These are phyloP conservation scores for Camelina neglecta DNA, from an alignment of 345 rosid genomes.

Conservation along the genomic window DNA sequence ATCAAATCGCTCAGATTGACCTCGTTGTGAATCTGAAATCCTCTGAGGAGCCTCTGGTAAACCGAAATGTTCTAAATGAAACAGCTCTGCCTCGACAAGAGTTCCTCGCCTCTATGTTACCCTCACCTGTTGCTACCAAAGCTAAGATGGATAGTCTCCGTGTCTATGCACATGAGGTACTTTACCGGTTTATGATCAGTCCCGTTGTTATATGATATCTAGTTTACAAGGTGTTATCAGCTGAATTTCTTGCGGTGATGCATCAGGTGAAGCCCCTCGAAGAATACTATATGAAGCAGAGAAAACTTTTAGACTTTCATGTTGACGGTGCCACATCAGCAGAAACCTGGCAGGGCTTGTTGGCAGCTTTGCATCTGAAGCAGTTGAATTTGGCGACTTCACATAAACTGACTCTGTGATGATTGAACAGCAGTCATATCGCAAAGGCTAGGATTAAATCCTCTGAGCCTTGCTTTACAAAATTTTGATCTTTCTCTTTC, in stretches of 20 bases:
- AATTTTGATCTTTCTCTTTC: slow-evolving; percentile 42
- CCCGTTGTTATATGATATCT: slow-evolving; percentile 1
- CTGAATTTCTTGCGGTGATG: slow-evolving; percentile 8
- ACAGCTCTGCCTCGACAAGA: slow-evolving; percentile 44
- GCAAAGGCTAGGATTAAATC: slow-evolving; percentile 1
- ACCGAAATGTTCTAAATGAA: slow-evolving; percentile 43
- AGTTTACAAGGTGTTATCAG: background rate
- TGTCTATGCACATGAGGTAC: slow-evolving; percentile 66
- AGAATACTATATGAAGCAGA: slow-evolving; percentile 80
- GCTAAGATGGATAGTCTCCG: slow-evolving; percentile 54
- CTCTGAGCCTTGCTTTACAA: slow-evolving; percentile 37
- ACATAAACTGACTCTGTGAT: slow-evolving; percentile 60
- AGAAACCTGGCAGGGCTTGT: slow-evolving; percentile 86
- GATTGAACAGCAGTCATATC: background rate
- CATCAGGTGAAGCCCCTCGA: slow-evolving; percentile 75
- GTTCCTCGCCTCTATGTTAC: slow-evolving; percentile 41
- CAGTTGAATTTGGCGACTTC: slow-evolving; percentile 56
- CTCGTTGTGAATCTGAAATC: slow-evolving; percentile 83
- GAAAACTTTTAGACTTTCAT: slow-evolving; percentile 78
- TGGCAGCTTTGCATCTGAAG: slow-evolving; percentile 81
- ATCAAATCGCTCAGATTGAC: slow-evolving; percentile 78
- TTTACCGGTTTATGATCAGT: background rate
- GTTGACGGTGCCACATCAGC: slow-evolving; percentile 62
- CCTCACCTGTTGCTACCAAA: slow-evolving; percentile 47
- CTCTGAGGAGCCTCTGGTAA: slow-evolving; percentile 50